These are phyloP conservation scores for Mycena citricolor DNA, from an alignment of 1,284 basidiomycete genomes.

Conservation along the genomic window DNA sequence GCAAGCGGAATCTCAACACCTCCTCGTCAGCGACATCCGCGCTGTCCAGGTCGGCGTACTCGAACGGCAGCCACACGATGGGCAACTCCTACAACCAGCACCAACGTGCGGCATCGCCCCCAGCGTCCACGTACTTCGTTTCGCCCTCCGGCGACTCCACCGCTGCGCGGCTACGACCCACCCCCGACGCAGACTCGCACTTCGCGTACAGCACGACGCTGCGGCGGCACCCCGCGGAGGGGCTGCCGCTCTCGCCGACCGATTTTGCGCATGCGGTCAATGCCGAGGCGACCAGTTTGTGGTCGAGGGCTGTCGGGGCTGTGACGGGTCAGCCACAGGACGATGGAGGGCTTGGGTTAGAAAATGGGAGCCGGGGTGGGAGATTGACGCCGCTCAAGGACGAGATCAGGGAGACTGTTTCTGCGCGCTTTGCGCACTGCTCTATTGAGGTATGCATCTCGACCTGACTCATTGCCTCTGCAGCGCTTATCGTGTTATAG, in stretches of 20 bases:
- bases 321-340: slow-evolving; percentile 40
- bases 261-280: slow-evolving; percentile 43
- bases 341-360: slow-evolving; percentile 28
- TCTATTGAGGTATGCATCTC: slow-evolving; percentile 54
- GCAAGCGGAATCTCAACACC: slow-evolving; percentile 37
- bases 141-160: slow-evolving; percentile 48
- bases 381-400: slow-evolving; percentile 27
- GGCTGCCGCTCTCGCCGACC: slow-evolving; percentile 40
- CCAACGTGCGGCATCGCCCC: slow-evolving; percentile 51
- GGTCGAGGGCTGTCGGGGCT: slow-evolving; percentile 43
- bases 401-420: slow-evolving; percentile 46
- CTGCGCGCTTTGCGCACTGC: slow-evolving; percentile 56
- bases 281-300: slow-evolving; percentile 45
- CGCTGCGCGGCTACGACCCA: slow-evolving; percentile 49
- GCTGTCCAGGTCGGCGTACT: slow-evolving; percentile 35
- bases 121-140: slow-evolving; percentile 76
- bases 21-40: slow-evolving; percentile 31
- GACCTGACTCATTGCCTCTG: not conserved
- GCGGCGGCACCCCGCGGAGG: slow-evolving; percentile 59
- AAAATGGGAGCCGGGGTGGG: slow-evolving; percentile 31
- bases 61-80: slow-evolving; percentile 27
- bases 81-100: slow-evolving; percentile 21
- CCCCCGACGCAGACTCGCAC: slow-evolving; percentile 63
- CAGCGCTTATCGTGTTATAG: slow-evolving; percentile 35
- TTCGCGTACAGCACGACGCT: slow-evolving; percentile 85